These are phyloP conservation scores for Tulasnella sp. DNA, from an alignment of 768 basidiomycete species.

Conservation along the genomic window DNA sequence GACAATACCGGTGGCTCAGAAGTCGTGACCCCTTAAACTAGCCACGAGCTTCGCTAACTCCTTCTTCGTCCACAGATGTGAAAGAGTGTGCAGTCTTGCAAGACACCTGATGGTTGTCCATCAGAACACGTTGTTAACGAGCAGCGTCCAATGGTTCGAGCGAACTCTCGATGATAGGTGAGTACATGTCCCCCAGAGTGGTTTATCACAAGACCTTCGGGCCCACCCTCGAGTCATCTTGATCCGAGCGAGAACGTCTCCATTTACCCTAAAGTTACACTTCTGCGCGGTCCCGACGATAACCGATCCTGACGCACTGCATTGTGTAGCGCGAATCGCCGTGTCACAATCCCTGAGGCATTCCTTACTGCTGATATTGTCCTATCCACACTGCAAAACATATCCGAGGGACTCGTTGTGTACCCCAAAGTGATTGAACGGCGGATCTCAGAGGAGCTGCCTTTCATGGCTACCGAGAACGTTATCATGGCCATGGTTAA, in stretches of 20 bases:
- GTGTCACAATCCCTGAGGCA: constrained; percentile 92
- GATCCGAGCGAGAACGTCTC: not conserved
- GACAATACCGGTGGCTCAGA: not conserved
- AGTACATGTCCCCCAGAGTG: not conserved
- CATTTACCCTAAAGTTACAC: not conserved
- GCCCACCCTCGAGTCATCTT: not conserved
- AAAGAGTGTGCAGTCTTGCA: constrained; percentile 93
- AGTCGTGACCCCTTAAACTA: not conserved
- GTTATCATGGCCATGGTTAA: constrained; percentile 99
- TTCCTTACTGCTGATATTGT: constrained; percentile 97
- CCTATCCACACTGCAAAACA: constrained; percentile 88
- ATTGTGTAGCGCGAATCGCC: constrained; percentile 71
- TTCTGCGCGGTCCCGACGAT: not conserved
- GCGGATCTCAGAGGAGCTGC: constrained; percentile 86
- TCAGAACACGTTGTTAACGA: constrained; percentile 92
- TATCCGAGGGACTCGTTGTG: constrained; percentile 97
- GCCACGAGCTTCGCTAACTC: not conserved
- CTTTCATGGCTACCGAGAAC: constrained; percentile 99
- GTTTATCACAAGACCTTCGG: not conserved
- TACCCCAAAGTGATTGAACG: constrained; percentile 93
- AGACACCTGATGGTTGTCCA: constrained; percentile 92
- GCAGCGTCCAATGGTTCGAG: constrained; percentile 96
- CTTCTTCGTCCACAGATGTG: constrained; percentile 33
- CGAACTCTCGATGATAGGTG: constrained; percentile 93
- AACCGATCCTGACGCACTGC: not conserved